These are phyloP conservation scores for Phalaenopsis hybrid DNA, from an alignment of 116 monocot species.

Conservation along the genomic window DNA sequence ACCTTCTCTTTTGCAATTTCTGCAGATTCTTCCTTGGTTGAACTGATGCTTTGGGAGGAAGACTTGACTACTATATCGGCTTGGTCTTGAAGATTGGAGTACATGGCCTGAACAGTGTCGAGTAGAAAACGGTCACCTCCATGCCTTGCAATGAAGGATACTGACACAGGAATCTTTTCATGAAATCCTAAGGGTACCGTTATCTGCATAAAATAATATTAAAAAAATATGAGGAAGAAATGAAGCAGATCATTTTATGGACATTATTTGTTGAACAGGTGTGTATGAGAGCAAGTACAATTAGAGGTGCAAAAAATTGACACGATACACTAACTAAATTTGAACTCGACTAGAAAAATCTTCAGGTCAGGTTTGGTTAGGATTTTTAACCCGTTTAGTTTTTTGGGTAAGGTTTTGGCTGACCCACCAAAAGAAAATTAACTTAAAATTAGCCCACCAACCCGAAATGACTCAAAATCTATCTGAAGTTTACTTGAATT, in stretches of 20 bases:
- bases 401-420: no score
- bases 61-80: slow-evolving; percentile 37
- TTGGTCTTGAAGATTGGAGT: slow-evolving; percentile 65
- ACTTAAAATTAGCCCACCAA: no score
- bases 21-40: slow-evolving; percentile 76
- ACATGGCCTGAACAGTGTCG: slow-evolving; percentile 48
- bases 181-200: slow-evolving; percentile 63
- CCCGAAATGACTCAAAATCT: no score
- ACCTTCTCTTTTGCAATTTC: slow-evolving; percentile 97
- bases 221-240: background rate
- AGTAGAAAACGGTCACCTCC: slow-evolving; percentile 87
- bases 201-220: slow-evolving; percentile 34
- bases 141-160: slow-evolving; percentile 89
- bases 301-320: no score
- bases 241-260: background rate
- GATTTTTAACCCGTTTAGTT: background rate
- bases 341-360: no score
- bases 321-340: no score
- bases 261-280: background rate
- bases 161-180: slow-evolving; percentile 74
- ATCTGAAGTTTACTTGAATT: no score
- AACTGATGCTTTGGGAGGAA: slow-evolving; percentile 31
- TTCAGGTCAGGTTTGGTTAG: no score
- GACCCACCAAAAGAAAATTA: no score
- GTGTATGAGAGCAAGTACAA: background rate